These are phyloP conservation scores for Leccinum boreale DNA, from an alignment of 768 basidiomycete species.

Conservation along the genomic window DNA sequence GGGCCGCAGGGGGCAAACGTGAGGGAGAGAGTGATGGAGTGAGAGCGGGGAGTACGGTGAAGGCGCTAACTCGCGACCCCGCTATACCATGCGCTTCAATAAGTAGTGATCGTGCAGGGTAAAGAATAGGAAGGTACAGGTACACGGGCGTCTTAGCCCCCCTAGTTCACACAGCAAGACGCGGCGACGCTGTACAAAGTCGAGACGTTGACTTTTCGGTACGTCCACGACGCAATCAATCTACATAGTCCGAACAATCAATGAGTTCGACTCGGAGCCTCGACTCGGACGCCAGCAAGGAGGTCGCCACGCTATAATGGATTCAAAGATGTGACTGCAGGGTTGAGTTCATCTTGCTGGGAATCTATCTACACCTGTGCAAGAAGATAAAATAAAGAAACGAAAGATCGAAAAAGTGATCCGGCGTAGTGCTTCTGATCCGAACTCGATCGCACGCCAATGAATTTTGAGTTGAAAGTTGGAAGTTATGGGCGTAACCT, in stretches of 20 bases:
- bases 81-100: not conserved
- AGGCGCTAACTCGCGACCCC: not conserved
- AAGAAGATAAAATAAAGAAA: too few relatives aligned
- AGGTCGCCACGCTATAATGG: not conserved
- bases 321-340: not conserved
- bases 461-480: not conserved
- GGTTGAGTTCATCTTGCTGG: too few relatives aligned
- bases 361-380: too few relatives aligned
- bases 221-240: not conserved
- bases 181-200: not conserved
- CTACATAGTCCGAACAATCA: not conserved
- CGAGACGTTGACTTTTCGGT: not conserved
- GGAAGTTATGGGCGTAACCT: too few relatives aligned
- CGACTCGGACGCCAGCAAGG: too few relatives aligned
- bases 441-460: not conserved
- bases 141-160: not conserved
- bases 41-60: not conserved
- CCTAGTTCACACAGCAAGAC: not conserved
- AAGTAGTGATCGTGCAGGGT: not conserved
- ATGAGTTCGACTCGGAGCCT: not conserved
- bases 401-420: too few relatives aligned
- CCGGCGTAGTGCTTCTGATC: not conserved
- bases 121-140: not conserved
- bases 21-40: not conserved
- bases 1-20: not conserved